Base-by-base conservation (phyloP, 108 stramenopile species). In the Seminavis robusta region DNA sequence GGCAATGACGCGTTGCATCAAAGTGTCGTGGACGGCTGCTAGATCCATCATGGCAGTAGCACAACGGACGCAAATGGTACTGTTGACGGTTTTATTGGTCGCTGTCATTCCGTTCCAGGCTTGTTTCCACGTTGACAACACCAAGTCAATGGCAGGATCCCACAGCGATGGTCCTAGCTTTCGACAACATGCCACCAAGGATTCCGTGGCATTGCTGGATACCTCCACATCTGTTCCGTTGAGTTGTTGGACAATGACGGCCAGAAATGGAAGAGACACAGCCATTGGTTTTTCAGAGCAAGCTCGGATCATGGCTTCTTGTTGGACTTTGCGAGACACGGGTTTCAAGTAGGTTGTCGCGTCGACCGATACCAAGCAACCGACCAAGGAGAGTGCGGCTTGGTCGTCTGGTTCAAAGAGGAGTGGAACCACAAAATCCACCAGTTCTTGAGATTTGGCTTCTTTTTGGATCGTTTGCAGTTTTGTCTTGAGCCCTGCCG, bases 21-120 rank as follows among this genome's bases (percentile, higher is more conserved):
- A 50, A 3, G 43, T 23, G 32, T 60, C 66, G 1, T 32, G 38
- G 20, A 67, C 26, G 11, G 9, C 1, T 5, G 10, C 48, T 25
- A 67, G 11, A 23, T 59, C 66, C 2, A 30, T 58, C 25, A 52
- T 33, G 1, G 49, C 33, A 39, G 17, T 59, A 23, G 57, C 66
- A 51, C 66, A 67, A 1, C 66, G 57, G 4, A 67, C 59, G 34
- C 49, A 20, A 4, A 51, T 43, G 20, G 66, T 67, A 33, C 39
- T 52, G 5, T 11, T 16, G 31, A 28, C 27, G 4, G 7, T 39
- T 17, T 24, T 3, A 29, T 1, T 42, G 23, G 5, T 20, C 33
- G 4, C 45, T 10, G 29, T 7, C 20, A 27, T 16, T 2, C n/a
- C 2, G 11, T 26, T 37, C 20, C 41, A 34, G 44, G 30, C 23